Evolutionary conservation across 768 basidiomycete genomes (phyloP).

Genomic region (Erythrobasidium yunnanense): DNA sequence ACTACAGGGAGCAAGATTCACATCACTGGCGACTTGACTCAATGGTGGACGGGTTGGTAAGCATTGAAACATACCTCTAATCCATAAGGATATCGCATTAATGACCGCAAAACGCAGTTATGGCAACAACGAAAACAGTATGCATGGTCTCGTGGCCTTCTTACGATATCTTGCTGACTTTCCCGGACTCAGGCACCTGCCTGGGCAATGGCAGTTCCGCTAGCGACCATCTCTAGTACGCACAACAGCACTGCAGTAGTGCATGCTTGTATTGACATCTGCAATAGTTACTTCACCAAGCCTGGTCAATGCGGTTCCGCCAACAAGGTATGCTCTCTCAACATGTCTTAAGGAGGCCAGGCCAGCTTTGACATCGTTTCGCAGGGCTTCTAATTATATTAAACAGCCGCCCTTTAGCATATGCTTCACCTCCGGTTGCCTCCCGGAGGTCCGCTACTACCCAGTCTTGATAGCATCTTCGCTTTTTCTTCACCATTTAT

Average conservation of each 20-base stretch:
- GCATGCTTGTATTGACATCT: neutral
- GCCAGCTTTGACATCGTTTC: too few species aligned
- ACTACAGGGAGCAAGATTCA: slow-evolving; percentile 23
- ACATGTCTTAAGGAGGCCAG: too few species aligned
- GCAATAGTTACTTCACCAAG: slow-evolving; percentile 4
- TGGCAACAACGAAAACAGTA: slow-evolving; percentile 23
- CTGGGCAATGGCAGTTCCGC: neutral
- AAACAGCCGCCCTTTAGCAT: too few species aligned
- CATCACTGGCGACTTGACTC: slow-evolving; percentile 16
- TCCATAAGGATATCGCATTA: neutral
- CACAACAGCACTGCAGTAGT: too few species aligned
- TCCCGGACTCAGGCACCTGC: neutral
- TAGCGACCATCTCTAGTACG: slow-evolving; percentile 10
- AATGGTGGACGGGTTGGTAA: neutral
- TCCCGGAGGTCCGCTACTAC: too few species aligned
- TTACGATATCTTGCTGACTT: neutral
- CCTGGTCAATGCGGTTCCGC: slow-evolving; percentile 19
- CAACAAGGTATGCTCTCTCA: slow-evolving; percentile 22
- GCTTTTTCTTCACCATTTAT: too few species aligned
- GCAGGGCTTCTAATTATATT: too few species aligned
- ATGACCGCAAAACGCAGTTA: neutral
- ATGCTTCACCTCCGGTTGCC: too few species aligned
- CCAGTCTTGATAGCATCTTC: too few species aligned
- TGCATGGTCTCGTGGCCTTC: neutral
- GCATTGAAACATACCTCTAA: neutral